Evolutionary conservation across 1,139 yeast genomes (phyloP), one percentile per base, ranked within the genome.

Genomic region (Trichomonascaceae sp.): DNA sequence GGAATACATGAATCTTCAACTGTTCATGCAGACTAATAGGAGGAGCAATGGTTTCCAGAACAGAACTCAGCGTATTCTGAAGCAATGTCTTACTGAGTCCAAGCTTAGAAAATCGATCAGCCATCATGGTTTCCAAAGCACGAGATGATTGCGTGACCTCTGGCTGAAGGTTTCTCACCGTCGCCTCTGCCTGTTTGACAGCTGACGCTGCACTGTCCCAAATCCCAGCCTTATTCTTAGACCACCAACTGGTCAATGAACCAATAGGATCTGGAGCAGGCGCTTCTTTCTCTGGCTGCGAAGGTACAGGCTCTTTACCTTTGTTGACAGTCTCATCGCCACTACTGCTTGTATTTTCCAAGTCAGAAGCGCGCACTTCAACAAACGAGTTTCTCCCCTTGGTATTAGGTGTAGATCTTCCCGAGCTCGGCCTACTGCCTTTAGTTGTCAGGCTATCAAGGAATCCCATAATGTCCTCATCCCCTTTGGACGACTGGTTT

Each of bases 381-480:
- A 43, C 43, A 36, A 17, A 43, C n/a, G 52, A 50, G 12, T 45
- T 19, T 18, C 39, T 45, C 5, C 17, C 27, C 30, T 27, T 22
- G 2, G 38, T 43, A 49, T 44, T 20, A 38, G 64, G 63, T 8
- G 66, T 57, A 8, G 65, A 57, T 41, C 62, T 55, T 18, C 64
- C 64, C 17, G 67, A 60, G 20, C 60, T 55, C 9, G 60, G 58
- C 24, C 55, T 57, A 27, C 58, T 56, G 19, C 30, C 47, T 41
- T 61, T 62, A 52, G 63, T 62, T 32, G 73, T 66, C 47, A 93
- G 74, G 66, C 91, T 95, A 66, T 91, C 96, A 58, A 93, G 74
- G 64, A 93, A 91, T 41, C 88, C 96, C 65, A 91, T 74, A 48
- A 93, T 83, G 61, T 91, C 97, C 39, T 83, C 86, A 57, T 82